Conservation (phyloP, 331 rosid genomes). For the Prunus yedoensis region DNA sequence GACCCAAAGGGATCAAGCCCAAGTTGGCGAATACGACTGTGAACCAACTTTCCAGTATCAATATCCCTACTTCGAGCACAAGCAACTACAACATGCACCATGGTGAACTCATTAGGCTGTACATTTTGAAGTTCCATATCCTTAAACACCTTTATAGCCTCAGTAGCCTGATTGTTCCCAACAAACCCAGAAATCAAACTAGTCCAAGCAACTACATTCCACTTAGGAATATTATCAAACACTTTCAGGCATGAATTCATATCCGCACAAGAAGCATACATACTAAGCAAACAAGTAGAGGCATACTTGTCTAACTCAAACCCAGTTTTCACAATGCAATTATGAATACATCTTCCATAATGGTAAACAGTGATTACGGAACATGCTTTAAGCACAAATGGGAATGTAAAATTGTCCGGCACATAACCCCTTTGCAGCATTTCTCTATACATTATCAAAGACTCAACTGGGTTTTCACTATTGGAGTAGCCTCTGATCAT, state of each 20-base stretch:
- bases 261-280: slow-evolving; percentile 59
- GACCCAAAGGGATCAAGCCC: slow-evolving; percentile 59
- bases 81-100: slow-evolving; percentile 67
- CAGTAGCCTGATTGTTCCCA: slow-evolving; percentile 30
- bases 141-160: slow-evolving; percentile 49
- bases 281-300: slow-evolving; percentile 57
- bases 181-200: slow-evolving; percentile 66
- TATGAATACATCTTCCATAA: slow-evolving; percentile 22
- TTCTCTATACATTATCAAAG: slow-evolving; percentile 45
- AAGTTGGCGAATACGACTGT: slow-evolving; percentile 36
- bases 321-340: slow-evolving; percentile 27
- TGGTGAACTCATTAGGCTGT: slow-evolving; percentile 67
- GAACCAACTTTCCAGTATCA: slow-evolving; percentile 54
- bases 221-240: slow-evolving; percentile 60
- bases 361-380: neutral
- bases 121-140: slow-evolving; percentile 48
- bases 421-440: slow-evolving; percentile 56
- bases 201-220: slow-evolving; percentile 83
- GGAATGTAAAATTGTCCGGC: slow-evolving; percentile 54
- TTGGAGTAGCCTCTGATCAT: slow-evolving; percentile 65
- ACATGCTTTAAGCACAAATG: slow-evolving; percentile 34
- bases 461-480: slow-evolving; percentile 40
- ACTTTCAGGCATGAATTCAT: slow-evolving; percentile 56
- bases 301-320: slow-evolving; percentile 50
- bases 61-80: slow-evolving; percentile 64